Base-by-base conservation (phyloP, 1,284 basidiomycete genomes). In the Caloboletus firmus region DNA sequence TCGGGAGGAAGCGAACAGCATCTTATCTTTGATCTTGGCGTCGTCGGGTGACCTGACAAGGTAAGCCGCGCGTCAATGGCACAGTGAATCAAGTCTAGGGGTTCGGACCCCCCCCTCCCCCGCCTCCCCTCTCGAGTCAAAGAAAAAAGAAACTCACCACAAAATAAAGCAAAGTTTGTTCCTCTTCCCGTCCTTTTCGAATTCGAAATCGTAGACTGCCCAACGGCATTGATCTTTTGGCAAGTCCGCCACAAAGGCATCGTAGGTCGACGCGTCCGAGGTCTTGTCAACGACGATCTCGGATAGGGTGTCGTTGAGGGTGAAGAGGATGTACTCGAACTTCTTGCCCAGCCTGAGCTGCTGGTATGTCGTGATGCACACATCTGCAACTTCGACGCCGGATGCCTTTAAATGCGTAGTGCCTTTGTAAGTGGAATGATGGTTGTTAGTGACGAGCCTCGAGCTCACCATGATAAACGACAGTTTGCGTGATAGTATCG, bases 121-220 rank as follows among this genome's bases (percentile, higher is more conserved):
- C n/a, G n/a, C 12, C 8, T 4, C 18, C 8, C 7, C 6, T 5
- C 9, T 20, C n/a, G 13, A 39, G 18, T 15, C 26, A 9, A 13
- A 15, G n/a, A 18, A 32, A 22, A n/a, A 20, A 11, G 17, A 8
- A 6, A 54, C 59, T 24, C 66, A 89, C 87, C 96, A 99, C 54
- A 85, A 84, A 71, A 85, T 72, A 72, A 98, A 97, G 65, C 81
- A 77, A 59, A 98, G 81, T 82, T 98, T 98, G 82, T 89, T 95
- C 72, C 95, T 82, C 75, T 83, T 88, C 52, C 55, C 52, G 1
- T 79, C 90, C 58, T 84, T 86, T 75, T 90, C 83, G 68, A 81
- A 98, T 66, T 93, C 87, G 62, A 96, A 90, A 74, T 98, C 96
- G 71, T 95, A 98, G 41, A 98, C 83, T 35, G 89, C 95, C 84